A percentile compares a stretch with the other conserved stretches of the same genome.
Evolutionary conservation across 805 yeast genomes (phyloP).

Genomic region (Hanseniaspora nectarophila): DNA sequence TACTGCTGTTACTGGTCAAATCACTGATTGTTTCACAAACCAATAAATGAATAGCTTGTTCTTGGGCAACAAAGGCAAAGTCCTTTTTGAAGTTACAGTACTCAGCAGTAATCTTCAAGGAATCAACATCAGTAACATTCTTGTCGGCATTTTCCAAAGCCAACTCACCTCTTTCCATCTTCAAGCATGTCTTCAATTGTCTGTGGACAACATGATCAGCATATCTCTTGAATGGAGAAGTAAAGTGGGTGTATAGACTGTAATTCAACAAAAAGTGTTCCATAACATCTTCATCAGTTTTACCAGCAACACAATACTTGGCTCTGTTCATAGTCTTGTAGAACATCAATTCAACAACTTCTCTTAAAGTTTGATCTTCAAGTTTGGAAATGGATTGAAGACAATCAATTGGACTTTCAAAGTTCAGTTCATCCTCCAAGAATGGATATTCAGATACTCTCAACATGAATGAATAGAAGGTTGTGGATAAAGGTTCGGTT

Average conservation of each 20-base stretch:
- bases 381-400: conserved; percentile 58
- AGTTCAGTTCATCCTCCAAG: conserved; percentile 6
- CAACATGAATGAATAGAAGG: conserved; percentile 65
- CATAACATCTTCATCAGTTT: conserved; percentile 62
- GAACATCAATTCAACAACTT: conserved; percentile 65
- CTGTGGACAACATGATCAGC: conserved; percentile 88
- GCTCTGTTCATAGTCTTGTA: conserved; percentile 76
- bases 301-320: conserved; percentile 79
- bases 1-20: conserved; percentile 43
- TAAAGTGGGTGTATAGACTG: conserved; percentile 84
- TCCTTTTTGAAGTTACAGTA: conserved; percentile 93
- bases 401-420: conserved; percentile 42
- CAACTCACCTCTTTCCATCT: conserved; percentile 17
- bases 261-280: conserved; percentile 72
- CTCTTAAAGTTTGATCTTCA: conserved; percentile 49
- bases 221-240: conserved; percentile 83
- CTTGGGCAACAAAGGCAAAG: conserved; percentile 85
- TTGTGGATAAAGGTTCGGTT: conserved; percentile 66
- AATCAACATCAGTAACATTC: conserved; percentile 50
- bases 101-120: conserved; percentile 72
- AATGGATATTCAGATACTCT: conserved; percentile 57
- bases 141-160: conserved; percentile 41
- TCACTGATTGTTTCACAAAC: conserved; percentile 74
- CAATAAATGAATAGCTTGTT: conserved; percentile 80
- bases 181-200: conserved; percentile 62